A percentile compares a stretch with the other conserved stretches of the same genome.
Evolutionary conservation across 1,139 yeast species (phyloP).

Genomic region (Candida albicans): DNA sequence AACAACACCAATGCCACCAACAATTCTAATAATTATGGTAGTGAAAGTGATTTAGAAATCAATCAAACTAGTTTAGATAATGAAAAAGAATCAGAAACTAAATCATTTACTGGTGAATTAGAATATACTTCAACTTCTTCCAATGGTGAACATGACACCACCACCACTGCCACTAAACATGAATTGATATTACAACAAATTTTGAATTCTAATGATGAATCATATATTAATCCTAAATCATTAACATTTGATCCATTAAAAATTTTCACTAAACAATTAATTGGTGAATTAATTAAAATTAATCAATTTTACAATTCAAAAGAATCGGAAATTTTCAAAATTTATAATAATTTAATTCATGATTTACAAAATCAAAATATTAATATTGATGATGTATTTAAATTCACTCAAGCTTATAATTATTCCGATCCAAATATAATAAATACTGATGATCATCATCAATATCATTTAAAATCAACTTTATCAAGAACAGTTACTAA

Average conservation of each 20-base stretch:
- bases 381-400: constrained; percentile 30
- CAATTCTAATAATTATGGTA: too few relatives aligned
- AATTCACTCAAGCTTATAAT: constrained; percentile 9
- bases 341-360: constrained; percentile 45
- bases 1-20: background rate
- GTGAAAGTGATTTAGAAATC: constrained; percentile 10
- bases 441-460: constrained; percentile 23
- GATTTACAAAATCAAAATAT: constrained; percentile 35
- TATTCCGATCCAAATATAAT: constrained; percentile 15
- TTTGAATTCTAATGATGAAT: constrained; percentile 7
- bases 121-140: constrained; percentile 24
- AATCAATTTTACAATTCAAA: constrained; percentile 53
- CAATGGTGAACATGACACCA: too few relatives aligned
- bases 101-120: constrained; percentile 26
- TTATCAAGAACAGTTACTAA: constrained; percentile 32
- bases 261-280: constrained; percentile 51
- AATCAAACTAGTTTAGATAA: constrained; percentile 5
- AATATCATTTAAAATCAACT: constrained; percentile 25
- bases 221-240: constrained; percentile 19
- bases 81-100: constrained; percentile 13
- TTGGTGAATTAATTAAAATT: constrained; percentile 56
- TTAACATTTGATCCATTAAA: constrained; percentile 44
- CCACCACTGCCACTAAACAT: too few relatives aligned
- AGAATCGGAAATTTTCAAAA: constrained; percentile 47
- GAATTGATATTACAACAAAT: background rate